These are phyloP conservation scores for Beta vulgaris DNA, from an alignment of 148 eudicot species.

Conservation along the genomic window DNA sequence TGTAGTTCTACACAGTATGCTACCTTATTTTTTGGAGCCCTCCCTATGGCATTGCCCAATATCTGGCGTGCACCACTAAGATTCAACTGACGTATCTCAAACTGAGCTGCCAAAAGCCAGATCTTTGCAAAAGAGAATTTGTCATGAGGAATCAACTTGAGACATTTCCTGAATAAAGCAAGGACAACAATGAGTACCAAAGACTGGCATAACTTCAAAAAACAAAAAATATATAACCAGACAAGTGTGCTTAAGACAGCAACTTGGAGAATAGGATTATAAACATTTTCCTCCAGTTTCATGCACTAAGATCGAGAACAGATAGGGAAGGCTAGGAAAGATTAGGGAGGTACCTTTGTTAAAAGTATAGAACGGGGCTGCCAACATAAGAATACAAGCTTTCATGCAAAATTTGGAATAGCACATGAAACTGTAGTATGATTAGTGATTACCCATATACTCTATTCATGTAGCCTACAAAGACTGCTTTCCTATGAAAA, in stretches of 20 bases:
- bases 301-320: neutral
- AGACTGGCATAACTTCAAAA: neutral
- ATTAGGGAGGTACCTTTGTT: neutral
- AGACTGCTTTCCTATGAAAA: neutral
- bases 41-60: constrained; percentile 91
- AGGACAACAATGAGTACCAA: neutral
- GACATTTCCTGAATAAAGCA: constrained; percentile 47
- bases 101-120: constrained; percentile 92
- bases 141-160: constrained; percentile 41
- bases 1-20: neutral
- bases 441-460: too few species aligned
- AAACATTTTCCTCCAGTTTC: neutral
- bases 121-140: constrained; percentile 92
- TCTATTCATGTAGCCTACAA: too few species aligned
- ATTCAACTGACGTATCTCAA: constrained; percentile 81
- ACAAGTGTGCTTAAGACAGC: neutral
- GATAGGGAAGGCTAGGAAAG: neutral
- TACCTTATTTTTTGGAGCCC: constrained; percentile 96
- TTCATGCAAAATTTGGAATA: neutral
- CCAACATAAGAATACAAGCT: neutral
- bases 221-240: neutral
- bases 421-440: neutral
- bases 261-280: neutral
- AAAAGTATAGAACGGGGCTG: neutral
- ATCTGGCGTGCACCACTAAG: constrained; percentile 69